Evolutionary conservation across 148 eudicot species (phyloP).

Genomic region (Vaccinium darrowii): DNA sequence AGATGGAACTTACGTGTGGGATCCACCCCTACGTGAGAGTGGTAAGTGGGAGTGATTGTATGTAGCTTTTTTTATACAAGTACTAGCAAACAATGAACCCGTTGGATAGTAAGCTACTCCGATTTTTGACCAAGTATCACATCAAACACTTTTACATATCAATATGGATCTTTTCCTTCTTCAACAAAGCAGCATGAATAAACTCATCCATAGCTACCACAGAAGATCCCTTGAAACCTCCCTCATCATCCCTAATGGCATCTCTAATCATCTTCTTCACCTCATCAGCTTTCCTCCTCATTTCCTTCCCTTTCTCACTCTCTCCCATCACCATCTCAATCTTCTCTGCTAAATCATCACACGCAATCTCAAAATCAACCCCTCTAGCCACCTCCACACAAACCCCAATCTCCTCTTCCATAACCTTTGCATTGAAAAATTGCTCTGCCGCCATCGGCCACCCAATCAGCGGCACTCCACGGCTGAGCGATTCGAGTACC

Average conservation of each 20-base stretch:
- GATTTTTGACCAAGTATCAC: background rate
- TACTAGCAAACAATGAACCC: no score
- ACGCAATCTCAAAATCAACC: slow-evolving; percentile 23
- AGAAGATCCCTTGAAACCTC: slow-evolving; percentile 42
- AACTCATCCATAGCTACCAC: slow-evolving; percentile 52
- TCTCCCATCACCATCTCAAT: slow-evolving; percentile 52
- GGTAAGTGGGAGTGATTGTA: no score
- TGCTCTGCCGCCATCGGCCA: slow-evolving; percentile 74
- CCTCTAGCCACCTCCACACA: slow-evolving; percentile 66
- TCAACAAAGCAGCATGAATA: slow-evolving; percentile 28
- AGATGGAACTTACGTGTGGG: no score
- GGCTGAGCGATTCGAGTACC: slow-evolving; percentile 43
- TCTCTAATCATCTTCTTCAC: slow-evolving; percentile 31
- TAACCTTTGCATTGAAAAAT: slow-evolving; percentile 45
- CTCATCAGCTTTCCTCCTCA: slow-evolving; percentile 34
- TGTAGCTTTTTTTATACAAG: no score
- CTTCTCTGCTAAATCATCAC: slow-evolving; percentile 40
- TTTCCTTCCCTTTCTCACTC: slow-evolving; percentile 27
- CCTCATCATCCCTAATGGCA: slow-evolving; percentile 36
- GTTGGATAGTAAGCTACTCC: no score
- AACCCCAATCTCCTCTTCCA: slow-evolving; percentile 47
- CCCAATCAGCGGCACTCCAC: slow-evolving; percentile 50
- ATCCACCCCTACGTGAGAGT: no score
- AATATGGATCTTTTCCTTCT: slow-evolving; percentile 13
- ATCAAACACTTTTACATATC: no score